These are phyloP conservation scores for Myochromella boudieri DNA, from an alignment of 768 basidiomycete genomes.

Conservation along the genomic window DNA sequence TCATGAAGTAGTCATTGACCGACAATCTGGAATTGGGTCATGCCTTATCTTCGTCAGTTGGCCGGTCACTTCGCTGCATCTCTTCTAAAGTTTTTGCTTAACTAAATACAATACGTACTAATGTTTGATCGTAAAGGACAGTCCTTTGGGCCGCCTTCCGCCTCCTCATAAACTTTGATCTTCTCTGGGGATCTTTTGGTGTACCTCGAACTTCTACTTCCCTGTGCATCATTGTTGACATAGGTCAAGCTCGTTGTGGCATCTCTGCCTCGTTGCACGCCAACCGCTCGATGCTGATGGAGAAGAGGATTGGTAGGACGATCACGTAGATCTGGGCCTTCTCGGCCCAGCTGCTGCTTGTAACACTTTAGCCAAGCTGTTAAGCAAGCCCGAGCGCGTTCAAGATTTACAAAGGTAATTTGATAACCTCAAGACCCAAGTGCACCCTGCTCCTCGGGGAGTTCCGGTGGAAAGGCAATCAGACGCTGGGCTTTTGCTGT, in stretches of 20 bases:
- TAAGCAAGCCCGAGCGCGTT: slow-evolving; percentile 2
- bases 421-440: slow-evolving; percentile 8
- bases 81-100: slow-evolving; percentile 7
- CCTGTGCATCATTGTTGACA: slow-evolving; percentile 16
- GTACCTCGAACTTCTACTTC: slow-evolving; percentile 33
- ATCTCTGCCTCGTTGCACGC: slow-evolving; percentile 3
- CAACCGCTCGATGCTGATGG: slow-evolving; percentile 4
- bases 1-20: too few relatives aligned
- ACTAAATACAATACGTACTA: slow-evolving; percentile 17
- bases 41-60: slow-evolving; percentile 9
- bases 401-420: slow-evolving; percentile 17
- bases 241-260: slow-evolving; percentile 9
- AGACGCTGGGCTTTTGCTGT: slow-evolving; percentile 21
- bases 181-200: slow-evolving; percentile 34
- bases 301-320: slow-evolving; percentile 2
- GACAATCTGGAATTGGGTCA: neutral
- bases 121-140: slow-evolving; percentile 18
- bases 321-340: slow-evolving; percentile 7
- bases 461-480: slow-evolving; percentile 13
- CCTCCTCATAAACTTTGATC: too few relatives aligned
- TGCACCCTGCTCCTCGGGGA: slow-evolving; percentile 6
- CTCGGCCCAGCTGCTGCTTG: neutral
- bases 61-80: slow-evolving; percentile 7
- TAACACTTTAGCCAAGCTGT: slow-evolving; percentile 15
- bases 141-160: too few relatives aligned